Evolutionary conservation across 305 asterid species (phyloP).

Genomic region (Rubia tinctorum): DNA sequence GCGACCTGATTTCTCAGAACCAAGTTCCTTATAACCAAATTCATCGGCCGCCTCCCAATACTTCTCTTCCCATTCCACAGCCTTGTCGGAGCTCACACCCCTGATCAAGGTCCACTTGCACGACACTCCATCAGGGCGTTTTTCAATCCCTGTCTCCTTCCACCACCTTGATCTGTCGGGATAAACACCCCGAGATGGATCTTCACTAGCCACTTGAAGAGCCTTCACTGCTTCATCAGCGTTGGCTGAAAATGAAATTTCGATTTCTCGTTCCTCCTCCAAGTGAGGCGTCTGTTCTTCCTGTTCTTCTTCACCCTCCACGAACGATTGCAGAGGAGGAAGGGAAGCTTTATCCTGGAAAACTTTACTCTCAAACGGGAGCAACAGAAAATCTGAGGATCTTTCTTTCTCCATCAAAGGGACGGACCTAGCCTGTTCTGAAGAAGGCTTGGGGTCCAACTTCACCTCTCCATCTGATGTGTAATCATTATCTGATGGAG

Average conservation of each 20-base stretch:
- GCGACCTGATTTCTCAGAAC: conserved; percentile 98
- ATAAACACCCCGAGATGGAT: conserved; percentile 41
- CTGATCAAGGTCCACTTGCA: conserved; percentile 86
- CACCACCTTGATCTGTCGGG: conserved; percentile 92
- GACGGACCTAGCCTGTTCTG: conserved; percentile 30
- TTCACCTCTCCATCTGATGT: conserved; percentile 26
- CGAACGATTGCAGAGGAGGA: conserved; percentile 74
- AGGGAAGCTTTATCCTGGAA: conserved; percentile 39
- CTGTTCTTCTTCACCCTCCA: conserved; percentile 40
- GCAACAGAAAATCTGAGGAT: conserved; percentile 40
- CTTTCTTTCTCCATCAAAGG: conserved; percentile 73
- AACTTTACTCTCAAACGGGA: conserved; percentile 71
- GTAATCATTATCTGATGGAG: conserved; percentile 47
- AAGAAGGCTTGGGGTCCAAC: conserved; percentile 38
- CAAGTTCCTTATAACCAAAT: conserved; percentile 91
- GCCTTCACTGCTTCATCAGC: conserved; percentile 84
- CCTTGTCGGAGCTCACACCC: conserved; percentile 67
- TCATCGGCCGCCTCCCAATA: conserved; percentile 99
- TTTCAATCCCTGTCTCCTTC: conserved; percentile 84
- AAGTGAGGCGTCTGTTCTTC: conserved; percentile 51
- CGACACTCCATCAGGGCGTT: conserved; percentile 77
- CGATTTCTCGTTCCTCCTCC: conserved; percentile 57
- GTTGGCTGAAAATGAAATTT: conserved; percentile 58
- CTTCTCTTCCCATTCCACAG: conserved; percentile 88
- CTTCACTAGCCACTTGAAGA: conserved; percentile 40